These are phyloP conservation scores for Lizanozyma gosingica DNA, from an alignment of 1,139 yeast species.

Conservation along the genomic window DNA sequence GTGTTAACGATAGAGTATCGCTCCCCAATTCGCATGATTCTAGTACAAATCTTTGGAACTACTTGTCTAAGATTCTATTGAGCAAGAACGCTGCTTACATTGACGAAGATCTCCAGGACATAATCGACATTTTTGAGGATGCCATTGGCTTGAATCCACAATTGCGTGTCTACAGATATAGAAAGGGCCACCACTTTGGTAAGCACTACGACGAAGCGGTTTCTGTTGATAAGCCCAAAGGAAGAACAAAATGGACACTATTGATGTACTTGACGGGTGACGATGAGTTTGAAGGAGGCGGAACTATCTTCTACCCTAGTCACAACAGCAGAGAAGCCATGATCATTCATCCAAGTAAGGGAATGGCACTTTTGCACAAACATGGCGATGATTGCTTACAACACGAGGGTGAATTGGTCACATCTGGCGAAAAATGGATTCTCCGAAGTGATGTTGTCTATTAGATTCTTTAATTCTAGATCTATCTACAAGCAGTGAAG, in stretches of 20 bases:
- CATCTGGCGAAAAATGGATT: conserved; percentile 54
- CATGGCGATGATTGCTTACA: conserved; percentile 60
- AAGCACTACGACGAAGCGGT: conserved; percentile 60
- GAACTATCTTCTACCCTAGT: conserved; percentile 45
- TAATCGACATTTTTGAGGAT: conserved; percentile 18
- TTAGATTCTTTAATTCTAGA: too few species aligned
- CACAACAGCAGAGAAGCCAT: conserved; percentile 12
- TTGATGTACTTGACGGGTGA: conserved; percentile 51
- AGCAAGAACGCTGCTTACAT: conserved; percentile 22
- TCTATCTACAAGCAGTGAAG: too few species aligned
- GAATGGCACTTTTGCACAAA: conserved; percentile 55
- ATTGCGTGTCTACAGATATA: conserved; percentile 47
- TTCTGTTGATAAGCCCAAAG: conserved; percentile 19
- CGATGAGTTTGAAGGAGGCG: conserved; percentile 52
- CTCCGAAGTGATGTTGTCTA: conserved; percentile 52
- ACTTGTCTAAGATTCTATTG: conserved; percentile 24
- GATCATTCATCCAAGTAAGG: conserved; percentile 42
- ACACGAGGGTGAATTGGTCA: conserved; percentile 52
- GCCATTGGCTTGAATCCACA: conserved; percentile 52
- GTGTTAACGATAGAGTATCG: conserved; percentile 47
- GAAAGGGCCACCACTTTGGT: conserved; percentile 52
- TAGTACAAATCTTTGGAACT: conserved; percentile 37
- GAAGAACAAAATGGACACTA: conserved; percentile 51
- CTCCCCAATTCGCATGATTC: conserved; percentile 27
- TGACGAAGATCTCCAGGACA: conserved; percentile 19